Conservation (phyloP, 176 grass and related monocot species). For the Secale cereale region DNA sequence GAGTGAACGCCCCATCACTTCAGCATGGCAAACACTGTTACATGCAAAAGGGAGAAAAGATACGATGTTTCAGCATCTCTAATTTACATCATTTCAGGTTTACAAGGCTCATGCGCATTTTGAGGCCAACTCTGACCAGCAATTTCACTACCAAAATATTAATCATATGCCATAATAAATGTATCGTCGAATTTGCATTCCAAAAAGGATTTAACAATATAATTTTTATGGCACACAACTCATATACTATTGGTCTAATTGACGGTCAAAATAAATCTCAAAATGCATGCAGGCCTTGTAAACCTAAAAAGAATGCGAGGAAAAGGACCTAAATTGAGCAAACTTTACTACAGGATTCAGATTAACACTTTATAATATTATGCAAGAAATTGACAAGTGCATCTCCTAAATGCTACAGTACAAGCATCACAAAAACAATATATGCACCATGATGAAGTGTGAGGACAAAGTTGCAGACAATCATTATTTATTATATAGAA, state of each 20-base stretch:
- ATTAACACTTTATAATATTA: neutral
- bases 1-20: slow-evolving; percentile 69
- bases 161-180: neutral
- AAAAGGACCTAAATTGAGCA: neutral
- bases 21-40: slow-evolving; percentile 63
- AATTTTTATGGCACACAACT: neutral
- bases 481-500: neutral
- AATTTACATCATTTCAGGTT: neutral
- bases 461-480: neutral
- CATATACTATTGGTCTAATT: neutral
- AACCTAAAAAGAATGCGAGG: neutral
- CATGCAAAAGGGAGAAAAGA: slow-evolving; percentile 14
- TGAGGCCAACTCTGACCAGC: neutral
- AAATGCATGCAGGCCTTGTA: neutral
- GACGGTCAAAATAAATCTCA: neutral
- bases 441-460: neutral
- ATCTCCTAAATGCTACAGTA: neutral
- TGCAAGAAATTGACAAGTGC: neutral
- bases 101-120: neutral
- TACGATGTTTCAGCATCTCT: neutral
- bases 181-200: neutral
- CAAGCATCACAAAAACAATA: neutral
- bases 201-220: neutral
- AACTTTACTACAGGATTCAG: neutral
- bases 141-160: neutral